Evolutionary conservation across 257 asterid species (phyloP), one percentile per base, ranked within the genome.

Genomic region (Solanum habrochaites): DNA sequence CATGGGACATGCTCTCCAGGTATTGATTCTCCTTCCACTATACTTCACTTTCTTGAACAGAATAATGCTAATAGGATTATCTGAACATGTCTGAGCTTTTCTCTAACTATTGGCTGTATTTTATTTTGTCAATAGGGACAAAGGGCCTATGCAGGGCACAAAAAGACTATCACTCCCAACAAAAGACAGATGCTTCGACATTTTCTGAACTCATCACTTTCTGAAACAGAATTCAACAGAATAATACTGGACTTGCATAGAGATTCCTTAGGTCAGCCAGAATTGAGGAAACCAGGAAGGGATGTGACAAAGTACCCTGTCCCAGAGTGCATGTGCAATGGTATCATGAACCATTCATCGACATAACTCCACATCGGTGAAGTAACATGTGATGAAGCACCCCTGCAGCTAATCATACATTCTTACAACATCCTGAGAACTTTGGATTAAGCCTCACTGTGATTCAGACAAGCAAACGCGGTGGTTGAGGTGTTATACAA

Each of bases 1-100:
- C 83, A 95, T 97, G 99, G 98, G 98, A 43, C 99, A 93, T 8
- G 98, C 97, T 45, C 91, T 97, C 66, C 99, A 97, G 99, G 98
- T 94, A 93, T n/a, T 62, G 82, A 3, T n/a, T 16, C 56, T 37
- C 64, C 78, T 84, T 47, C 27, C 69, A 27, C 29, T 18, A 16
- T 3, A 18, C 25, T 5, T 84, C 45, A 39, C 43, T 56, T 32
- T 29, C 40, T 52, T 52, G 23, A 4, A 52, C 25, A 32, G 11
- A 81, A 49, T 29, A 20, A 25, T 14, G 42, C 47, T 37, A 73
- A 52, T 52, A 52, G 60, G 60, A 52, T 52, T 52, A 52, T 72
- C 81, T 37, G 16, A 72, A 39, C 18, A 21, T 37, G 11, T 73
- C 3, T 73, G 71, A 42, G 16, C 25, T 7, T 56, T 23, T 20